Conservation (phyloP, 768 basidiomycete species). For the Botryobasidium botryosum region DNA sequence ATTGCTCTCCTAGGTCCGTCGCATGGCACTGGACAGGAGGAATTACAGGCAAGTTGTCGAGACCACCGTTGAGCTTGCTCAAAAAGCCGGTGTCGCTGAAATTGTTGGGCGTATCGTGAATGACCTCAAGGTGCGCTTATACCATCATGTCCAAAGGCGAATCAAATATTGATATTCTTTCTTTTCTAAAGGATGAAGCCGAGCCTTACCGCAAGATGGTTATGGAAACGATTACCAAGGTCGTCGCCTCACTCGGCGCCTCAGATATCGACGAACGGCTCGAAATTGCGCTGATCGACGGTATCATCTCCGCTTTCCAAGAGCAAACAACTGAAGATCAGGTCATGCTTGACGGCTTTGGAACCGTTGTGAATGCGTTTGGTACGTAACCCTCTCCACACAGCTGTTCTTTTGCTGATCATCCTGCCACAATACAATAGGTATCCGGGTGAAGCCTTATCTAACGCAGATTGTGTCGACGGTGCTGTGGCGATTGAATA, state of each 20-base stretch:
- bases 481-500: slow-evolving; percentile 96
- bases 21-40: slow-evolving; percentile 92
- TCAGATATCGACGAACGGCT: slow-evolving; percentile 94
- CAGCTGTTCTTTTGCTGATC: neutral
- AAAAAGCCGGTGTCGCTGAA: slow-evolving; percentile 91
- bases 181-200: slow-evolving; percentile 36
- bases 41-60: slow-evolving; percentile 98
- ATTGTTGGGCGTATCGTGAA: slow-evolving; percentile 82
- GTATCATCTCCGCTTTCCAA: slow-evolving; percentile 99
- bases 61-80: slow-evolving; percentile 94
- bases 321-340: slow-evolving; percentile 98
- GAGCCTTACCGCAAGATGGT: slow-evolving; percentile 98
- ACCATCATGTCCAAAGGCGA: neutral
- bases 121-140: slow-evolving; percentile 45
- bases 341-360: slow-evolving; percentile 98
- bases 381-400: too few species aligned
- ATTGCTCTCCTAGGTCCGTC: slow-evolving; percentile 29
- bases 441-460: slow-evolving; percentile 94
- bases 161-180: neutral
- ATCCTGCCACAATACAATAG: slow-evolving; percentile 17
- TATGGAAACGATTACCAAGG: slow-evolving; percentile 99
- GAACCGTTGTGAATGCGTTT: slow-evolving; percentile 91
- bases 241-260: slow-evolving; percentile 83
- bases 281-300: slow-evolving; percentile 87
- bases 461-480: slow-evolving; percentile 98